Evolutionary conservation across 2,329 filamentous ascomycete species (phyloP).

Genomic region (Microdochium paspali): DNA sequence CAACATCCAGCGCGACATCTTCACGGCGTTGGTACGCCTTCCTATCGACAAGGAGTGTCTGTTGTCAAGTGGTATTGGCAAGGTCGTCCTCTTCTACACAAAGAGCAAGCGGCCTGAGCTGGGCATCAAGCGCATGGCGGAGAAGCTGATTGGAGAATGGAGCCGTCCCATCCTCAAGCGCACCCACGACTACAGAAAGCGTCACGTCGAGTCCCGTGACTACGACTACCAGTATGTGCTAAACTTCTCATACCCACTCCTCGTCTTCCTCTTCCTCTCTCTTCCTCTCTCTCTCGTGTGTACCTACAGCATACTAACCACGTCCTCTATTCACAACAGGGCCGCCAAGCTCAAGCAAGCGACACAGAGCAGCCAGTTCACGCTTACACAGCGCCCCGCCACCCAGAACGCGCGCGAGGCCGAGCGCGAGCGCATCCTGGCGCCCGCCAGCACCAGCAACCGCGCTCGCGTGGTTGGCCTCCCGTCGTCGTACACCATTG

Average conservation of each 20-base stretch:
- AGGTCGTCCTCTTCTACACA: constrained; percentile 94
- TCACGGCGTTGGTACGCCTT: constrained; percentile 67
- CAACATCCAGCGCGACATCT: constrained; percentile 93
- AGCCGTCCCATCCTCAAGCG: constrained; percentile 88
- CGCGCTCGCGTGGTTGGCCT: constrained; percentile 46
- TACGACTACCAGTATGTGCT: constrained; percentile 52
- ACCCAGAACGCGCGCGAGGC: constrained; percentile 23
- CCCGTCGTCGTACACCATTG: constrained; percentile 49
- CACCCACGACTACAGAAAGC: constrained; percentile 90
- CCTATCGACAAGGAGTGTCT: constrained; percentile 88
- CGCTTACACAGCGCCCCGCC: constrained; percentile 19
- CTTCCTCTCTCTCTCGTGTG: background rate
- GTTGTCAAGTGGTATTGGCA: constrained; percentile 86
- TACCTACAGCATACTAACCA: background rate
- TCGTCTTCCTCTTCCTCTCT: background rate
- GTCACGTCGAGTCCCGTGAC: constrained; percentile 53
- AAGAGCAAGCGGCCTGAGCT: constrained; percentile 85
- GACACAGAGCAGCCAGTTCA: constrained; percentile 19
- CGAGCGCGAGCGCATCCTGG: constrained; percentile 50
- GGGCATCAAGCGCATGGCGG: constrained; percentile 86
- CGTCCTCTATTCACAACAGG: constrained; percentile 20
- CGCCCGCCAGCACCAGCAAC: constrained; percentile 43
- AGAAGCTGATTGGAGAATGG: constrained; percentile 91
- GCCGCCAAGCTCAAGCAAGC: constrained; percentile 43
- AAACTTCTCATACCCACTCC: too few relatives aligned